Base-by-base conservation (phyloP, 176 grass and related monocot genomes). In the Saccharum officinarum region DNA sequence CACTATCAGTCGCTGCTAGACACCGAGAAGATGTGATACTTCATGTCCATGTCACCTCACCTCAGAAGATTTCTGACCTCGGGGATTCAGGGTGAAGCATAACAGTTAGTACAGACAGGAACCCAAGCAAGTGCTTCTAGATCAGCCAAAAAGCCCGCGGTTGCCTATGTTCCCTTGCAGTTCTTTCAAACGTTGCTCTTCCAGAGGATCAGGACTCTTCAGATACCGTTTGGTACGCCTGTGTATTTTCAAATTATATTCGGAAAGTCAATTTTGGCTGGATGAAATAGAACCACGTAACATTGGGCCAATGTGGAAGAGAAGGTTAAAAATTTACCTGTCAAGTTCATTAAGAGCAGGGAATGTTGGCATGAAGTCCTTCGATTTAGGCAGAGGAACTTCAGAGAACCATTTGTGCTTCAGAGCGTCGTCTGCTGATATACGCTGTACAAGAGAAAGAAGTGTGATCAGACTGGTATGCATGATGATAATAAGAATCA, bases 311-410 rank as follows among this genome's bases (percentile, higher is more conserved):
- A 75, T 38, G 15, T 38, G 52, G 9, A 37, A 26, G 20, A 88
- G n/a, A 14, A 49, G 10, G 42, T 13, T 17, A 6, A 2, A 40
- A 55, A 75, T 63, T 78, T 91, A 99, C 97, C 97, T 89, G 86
- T 99, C 97, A 64, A 94, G 83, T 87, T 93, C 94, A 65, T 99
- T 92, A 77, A 92, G 86, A 79, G 97, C 93, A 83, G 97, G 97
- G 86, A 96, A 99, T 78, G 97, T 99, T 79, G 97, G 97, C 97
- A 99, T 99, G 84, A 99, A 99, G 80, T 99, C 92, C 84, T 92
- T 99, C 2, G 94, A 96, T 83, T 99, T 99, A 31, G 97, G 97
- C 34, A 96, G 87, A 91, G 97, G 97, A 83, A 99, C 97, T 86
- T 99, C 97, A 78, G 50, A 62, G 80, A 99, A 99, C 97, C 97